These are phyloP conservation scores for Macroventuria anomochaeta DNA, from an alignment of 2,329 filamentous ascomycete genomes.

Conservation along the genomic window DNA sequence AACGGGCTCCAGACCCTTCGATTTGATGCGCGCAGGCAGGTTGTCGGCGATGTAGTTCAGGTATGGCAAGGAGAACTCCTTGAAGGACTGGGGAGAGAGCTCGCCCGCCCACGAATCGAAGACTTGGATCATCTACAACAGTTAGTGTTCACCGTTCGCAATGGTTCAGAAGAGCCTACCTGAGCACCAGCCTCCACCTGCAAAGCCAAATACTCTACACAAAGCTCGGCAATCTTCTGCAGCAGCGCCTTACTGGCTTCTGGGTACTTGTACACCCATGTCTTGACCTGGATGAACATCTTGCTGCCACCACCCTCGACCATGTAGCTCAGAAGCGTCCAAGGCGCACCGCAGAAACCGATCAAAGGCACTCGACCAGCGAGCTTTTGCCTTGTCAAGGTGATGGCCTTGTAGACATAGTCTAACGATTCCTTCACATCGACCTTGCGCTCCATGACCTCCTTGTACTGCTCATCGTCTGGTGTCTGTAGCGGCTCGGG, in stretches of 20 bases:
- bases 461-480: conserved; percentile 79
- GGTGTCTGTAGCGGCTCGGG: conserved; percentile 81
- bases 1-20: conserved; percentile 77
- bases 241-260: conserved; percentile 80
- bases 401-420: conserved; percentile 97
- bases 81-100: conserved; percentile 82
- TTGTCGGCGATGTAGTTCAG: conserved; percentile 82
- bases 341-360: conserved; percentile 95
- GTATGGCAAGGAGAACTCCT: conserved; percentile 84
- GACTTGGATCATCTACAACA: conserved; percentile 78
- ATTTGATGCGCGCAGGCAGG: conserved; percentile 75
- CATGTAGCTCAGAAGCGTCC: conserved; percentile 99
- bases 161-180: conserved; percentile 51
- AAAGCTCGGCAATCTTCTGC: conserved; percentile 91
- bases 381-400: conserved; percentile 85
- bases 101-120: conserved; percentile 99
- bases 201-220: conserved; percentile 90
- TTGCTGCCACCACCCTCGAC: conserved; percentile 96
- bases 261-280: conserved; percentile 92
- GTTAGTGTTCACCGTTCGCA: conserved; percentile 21
- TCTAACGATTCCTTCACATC: conserved; percentile 83
- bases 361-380: conserved; percentile 88
- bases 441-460: conserved; percentile 78
- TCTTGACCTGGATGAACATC: conserved; percentile 92
- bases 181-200: conserved; percentile 95